Evolutionary conservation across 164 flowering plant species (phyloP), one percentile per base, ranked within the genome.

Genomic region (Vitis rotundifolia): DNA sequence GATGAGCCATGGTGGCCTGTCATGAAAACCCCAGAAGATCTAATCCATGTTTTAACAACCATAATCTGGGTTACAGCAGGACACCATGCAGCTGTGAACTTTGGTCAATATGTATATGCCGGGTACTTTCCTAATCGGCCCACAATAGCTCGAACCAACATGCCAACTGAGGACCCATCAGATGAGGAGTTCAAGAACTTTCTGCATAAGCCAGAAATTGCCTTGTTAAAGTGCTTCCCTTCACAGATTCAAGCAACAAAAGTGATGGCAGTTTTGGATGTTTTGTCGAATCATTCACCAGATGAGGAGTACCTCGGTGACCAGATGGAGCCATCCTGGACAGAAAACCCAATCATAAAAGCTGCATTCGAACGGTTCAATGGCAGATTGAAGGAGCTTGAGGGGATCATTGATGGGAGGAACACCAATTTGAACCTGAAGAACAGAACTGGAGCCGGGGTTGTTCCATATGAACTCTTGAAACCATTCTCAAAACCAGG

Each of bases 1-100:
- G 73, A 83, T 48, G 86, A 77, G 9, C 67, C 75, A 16, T 81
- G 86, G 80, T 83, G 86, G 86, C 86, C 80, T 4, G 49, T 22
- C 16, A 73, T 76, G 50, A 53, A 72, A 8, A 74, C 73, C 2
- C 71, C 62, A 1, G 69, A 53, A 5, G 75, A 76, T 59, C 76
- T 83, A 5, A 26, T 63, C 26, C 22, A 62, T 9, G 59, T 76
- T 19, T 49, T 78, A 51, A 78, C 80, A 63, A 79, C 71, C 29
- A 73, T 83, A 37, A 78, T 83, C 47, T 77, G 80, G 75, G 52
- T 70, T 9, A 63, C 72, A n/a, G 74, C 80, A 2, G 77, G 65
- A 0, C 74, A 69, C 58, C 80, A 77, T 60, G 80, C 80, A 51
- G 80, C 80, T 1, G 11, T 74, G 7, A 77, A 73, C 59, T 77